Evolutionary conservation across 2,329 filamentous ascomycete species (phyloP).

Genomic region (Xenosphaeropsis pyriputrescens): DNA sequence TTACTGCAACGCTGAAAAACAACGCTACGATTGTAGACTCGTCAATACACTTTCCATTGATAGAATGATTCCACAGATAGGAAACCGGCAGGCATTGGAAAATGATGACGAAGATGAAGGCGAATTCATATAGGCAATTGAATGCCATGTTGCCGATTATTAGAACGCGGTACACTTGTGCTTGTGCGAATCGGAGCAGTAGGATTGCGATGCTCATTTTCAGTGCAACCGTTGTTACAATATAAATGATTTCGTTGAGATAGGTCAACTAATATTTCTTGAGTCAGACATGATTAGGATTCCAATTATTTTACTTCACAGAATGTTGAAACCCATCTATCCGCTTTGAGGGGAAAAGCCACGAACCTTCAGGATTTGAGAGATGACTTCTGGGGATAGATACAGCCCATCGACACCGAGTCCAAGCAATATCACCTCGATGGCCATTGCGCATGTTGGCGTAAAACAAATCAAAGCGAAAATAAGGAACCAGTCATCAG

Average conservation of each 20-base stretch:
- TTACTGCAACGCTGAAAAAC: background rate
- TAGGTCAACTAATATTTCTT: no score
- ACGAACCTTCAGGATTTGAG: no score
- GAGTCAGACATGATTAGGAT: no score
- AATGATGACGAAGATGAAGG: background rate
- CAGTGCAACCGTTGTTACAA: background rate
- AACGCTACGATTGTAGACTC: background rate
- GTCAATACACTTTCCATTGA: background rate
- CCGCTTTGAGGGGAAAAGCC: no score
- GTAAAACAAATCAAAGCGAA: no score
- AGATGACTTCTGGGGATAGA: no score
- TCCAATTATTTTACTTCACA: no score
- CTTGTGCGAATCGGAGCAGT: background rate
- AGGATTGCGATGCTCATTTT: conserved; percentile 2
- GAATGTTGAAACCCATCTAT: no score
- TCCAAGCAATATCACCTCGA: no score
- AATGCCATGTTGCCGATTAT: background rate
- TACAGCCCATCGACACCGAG: no score
- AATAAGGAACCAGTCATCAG: no score
- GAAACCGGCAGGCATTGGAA: conserved; percentile 3
- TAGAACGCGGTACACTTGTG: background rate
- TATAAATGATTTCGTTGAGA: conserved; percentile 1
- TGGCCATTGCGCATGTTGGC: no score
- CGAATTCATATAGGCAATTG: background rate
- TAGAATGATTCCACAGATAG: conserved; percentile 1